Evolutionary conservation across 345 rosid genomes (phyloP).

Genomic region (Nephelium lappaceum): DNA sequence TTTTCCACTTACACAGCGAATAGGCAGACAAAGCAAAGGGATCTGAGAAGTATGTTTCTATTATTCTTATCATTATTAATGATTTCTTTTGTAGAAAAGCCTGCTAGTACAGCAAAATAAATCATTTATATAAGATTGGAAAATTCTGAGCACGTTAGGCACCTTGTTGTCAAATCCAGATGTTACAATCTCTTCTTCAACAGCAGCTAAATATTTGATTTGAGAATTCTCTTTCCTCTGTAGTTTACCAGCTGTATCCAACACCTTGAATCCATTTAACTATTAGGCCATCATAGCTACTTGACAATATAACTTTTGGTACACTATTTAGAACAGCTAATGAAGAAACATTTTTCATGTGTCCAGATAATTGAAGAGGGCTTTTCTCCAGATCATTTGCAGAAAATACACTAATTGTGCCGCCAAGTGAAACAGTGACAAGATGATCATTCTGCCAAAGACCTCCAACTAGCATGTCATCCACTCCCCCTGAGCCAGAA

Average conservation of each 20-base stretch:
- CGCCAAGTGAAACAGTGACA: constrained; percentile 92
- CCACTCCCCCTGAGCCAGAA: constrained; percentile 77
- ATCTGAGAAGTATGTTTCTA: neutral
- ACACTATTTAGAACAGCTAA: constrained; percentile 63
- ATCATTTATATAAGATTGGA: neutral
- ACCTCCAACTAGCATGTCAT: constrained; percentile 96
- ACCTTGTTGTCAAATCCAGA: constrained; percentile 96
- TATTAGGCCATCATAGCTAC: constrained; percentile 92
- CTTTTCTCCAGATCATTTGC: constrained; percentile 75
- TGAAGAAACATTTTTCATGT: constrained; percentile 83
- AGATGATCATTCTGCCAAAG: constrained; percentile 90
- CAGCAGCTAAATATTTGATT: constrained; percentile 85
- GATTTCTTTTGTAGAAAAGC: too few species aligned
- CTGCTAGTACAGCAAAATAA: neutral
- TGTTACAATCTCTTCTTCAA: constrained; percentile 77
- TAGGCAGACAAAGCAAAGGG: neutral
- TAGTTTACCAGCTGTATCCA: constrained; percentile 80
- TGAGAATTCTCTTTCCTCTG: constrained; percentile 76
- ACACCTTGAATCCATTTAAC: constrained; percentile 87
- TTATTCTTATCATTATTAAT: neutral
- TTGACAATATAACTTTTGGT: constrained; percentile 63
- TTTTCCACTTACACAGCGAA: neutral
- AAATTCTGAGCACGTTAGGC: constrained; percentile 13
- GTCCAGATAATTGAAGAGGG: constrained; percentile 76
- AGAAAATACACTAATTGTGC: constrained; percentile 73